Base-by-base conservation (phyloP, 371 early-diverging fungal genomes). In the Mucor circinelloides region DNA sequence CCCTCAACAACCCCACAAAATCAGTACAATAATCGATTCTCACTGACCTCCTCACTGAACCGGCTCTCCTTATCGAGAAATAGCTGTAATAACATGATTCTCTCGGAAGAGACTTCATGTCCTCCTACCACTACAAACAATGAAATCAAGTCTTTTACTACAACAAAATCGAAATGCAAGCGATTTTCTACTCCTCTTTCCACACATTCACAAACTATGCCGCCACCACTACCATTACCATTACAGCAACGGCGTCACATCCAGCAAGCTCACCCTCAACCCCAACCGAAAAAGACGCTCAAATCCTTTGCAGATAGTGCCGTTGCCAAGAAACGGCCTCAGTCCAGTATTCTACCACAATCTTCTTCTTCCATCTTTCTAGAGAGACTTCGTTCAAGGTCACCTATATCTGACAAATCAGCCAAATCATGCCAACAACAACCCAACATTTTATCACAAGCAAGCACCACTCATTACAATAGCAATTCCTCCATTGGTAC, bases 301-400 rank as follows among this genome's bases (percentile, higher is more conserved):
- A 55, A 3, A 3, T 30, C 28, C 13, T 30, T 30, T 30, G 5
- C 15, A 3, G 31, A 55, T 27, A 52, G 25, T 12, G 6, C 50
- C 12, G 25, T 25, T 52, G 15, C 25, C 31, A 55, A 55, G 19
- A 15, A 7, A 31, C 60, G 60, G 27, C 61, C 67, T 8, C 67
- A 60, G 57, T 68, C 68, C 13, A 63, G 28, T 8, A 64, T 64
- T 10, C 21, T 69, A 28, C 64, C 64, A 13, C 48, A 65, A 28
- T 54, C 64, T 1, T 54, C 65, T 0, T 60, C 70, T 8, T 70
- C 70, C n/a, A 25, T 70, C 6, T 66, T 70, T 19, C 38, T 70
- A 3, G 66, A 70, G 31, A 61, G 46, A 52, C 48, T 70, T 38
- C 54, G 54, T 10, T 58, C 54, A 10, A 21, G 54, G 19, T 32